Percentiles rank a stretch among this genome's conserved stretches.
These are phyloP conservation scores for Plenodomus biglobosus DNA, from an alignment of 2,329 filamentous ascomycete species.

Conservation along the genomic window DNA sequence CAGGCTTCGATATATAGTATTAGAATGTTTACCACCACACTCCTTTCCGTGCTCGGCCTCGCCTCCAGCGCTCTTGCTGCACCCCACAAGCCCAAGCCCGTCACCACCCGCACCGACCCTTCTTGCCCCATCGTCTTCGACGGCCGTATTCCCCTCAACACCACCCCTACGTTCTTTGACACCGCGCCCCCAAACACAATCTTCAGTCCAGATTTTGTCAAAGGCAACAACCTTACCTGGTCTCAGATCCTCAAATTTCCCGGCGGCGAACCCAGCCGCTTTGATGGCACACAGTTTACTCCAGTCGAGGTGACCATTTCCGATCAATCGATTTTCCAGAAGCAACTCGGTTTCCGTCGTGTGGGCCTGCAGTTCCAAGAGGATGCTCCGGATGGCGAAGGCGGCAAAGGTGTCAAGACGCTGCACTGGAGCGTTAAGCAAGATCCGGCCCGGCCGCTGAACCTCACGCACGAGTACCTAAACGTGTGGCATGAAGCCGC, in stretches of 20 bases:
- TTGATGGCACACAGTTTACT: constrained; percentile 48
- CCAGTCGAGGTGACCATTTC: constrained; percentile 59
- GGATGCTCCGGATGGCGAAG: constrained; percentile 56
- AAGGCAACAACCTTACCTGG: constrained; percentile 57
- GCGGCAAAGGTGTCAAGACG: constrained; percentile 59
- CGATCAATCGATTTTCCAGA: constrained; percentile 62
- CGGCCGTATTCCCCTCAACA: constrained; percentile 35
- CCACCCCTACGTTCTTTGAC: constrained; percentile 35
- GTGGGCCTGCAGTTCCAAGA: constrained; percentile 57
- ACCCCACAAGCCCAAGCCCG: constrained; percentile 12
- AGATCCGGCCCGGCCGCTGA: constrained; percentile 55
- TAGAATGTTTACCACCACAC: constrained; percentile 28
- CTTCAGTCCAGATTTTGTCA: constrained; percentile 57
- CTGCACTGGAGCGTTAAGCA: constrained; percentile 63
- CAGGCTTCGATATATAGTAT: neutral
- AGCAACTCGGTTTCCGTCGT: constrained; percentile 63
- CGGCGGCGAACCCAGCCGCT: constrained; percentile 47
- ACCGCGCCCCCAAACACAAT: constrained; percentile 41
- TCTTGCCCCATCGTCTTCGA: constrained; percentile 44
- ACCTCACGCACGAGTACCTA: constrained; percentile 64
- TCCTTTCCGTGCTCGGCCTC: constrained; percentile 22
- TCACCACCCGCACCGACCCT: constrained; percentile 15
- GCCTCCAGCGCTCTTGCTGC: constrained; percentile 32
- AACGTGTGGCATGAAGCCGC: constrained; percentile 46
- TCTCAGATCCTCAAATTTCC: constrained; percentile 56